phyloP scores from a whole-genome alignment of 2,329 filamentous ascomycete genomes.

The Chaetomiaceae sp. region DNA sequence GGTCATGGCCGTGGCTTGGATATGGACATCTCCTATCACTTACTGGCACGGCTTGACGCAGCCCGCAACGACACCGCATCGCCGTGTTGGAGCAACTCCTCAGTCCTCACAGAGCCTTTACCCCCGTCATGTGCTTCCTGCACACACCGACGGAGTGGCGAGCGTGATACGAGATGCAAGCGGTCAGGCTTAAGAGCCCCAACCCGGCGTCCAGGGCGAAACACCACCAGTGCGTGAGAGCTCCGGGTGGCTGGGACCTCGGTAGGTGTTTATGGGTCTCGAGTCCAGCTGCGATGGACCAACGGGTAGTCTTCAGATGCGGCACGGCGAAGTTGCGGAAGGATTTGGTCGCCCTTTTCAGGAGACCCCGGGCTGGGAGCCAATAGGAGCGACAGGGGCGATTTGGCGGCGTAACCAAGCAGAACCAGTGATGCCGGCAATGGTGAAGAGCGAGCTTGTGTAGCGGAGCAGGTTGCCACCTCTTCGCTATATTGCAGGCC shows the following conservation, averaged over 20 bases:
- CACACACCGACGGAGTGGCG: conserved; percentile 10
- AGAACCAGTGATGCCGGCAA: conserved; percentile 16
- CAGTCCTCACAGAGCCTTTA: neutral
- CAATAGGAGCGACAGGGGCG: conserved; percentile 18
- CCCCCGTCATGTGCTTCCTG: neutral
- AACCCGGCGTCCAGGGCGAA: neutral
- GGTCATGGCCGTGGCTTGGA: neutral
- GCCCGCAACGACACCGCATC: conserved; percentile 2
- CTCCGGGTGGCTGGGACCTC: conserved; percentile 2
- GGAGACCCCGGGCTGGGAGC: conserved; percentile 8
- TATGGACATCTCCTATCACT: neutral
- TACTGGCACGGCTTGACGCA: conserved; percentile 6
- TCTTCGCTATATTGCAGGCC: conserved; percentile 12
- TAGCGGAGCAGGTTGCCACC: conserved; percentile 12
- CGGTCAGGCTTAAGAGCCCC: conserved; percentile 2
- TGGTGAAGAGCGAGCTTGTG: conserved; percentile 6
- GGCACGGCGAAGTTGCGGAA: conserved; percentile 4
- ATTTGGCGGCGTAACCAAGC: no score
- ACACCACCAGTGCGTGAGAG: neutral
- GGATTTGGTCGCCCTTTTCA: conserved; percentile 13
- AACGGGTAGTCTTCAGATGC: neutral
- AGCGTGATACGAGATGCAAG: conserved; percentile 5
- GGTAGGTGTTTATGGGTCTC: conserved; percentile 6
- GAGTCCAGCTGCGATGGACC: neutral
- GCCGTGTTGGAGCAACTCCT: conserved; percentile 1